Conservation (phyloP, 192 early-diverging fungal species). For the Piromyces finnis region DNA sequence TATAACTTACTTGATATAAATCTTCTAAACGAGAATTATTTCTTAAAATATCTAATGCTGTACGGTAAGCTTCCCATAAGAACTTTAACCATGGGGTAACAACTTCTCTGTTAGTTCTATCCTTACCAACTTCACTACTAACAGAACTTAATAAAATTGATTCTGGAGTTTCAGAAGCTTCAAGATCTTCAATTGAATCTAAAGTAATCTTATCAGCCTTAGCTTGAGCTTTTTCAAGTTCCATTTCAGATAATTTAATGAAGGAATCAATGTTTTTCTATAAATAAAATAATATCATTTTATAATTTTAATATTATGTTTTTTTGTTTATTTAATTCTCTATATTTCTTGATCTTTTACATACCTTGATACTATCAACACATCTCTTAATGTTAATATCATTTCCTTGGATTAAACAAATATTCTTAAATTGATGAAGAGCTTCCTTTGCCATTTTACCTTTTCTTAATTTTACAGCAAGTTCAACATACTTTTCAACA, state of each 20-base stretch:
- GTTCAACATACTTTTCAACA: constrained; percentile 79
- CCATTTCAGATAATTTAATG: constrained; percentile 68
- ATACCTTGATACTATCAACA: neutral
- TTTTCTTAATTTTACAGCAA: constrained; percentile 69
- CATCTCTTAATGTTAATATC: neutral
- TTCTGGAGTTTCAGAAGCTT: constrained; percentile 92
- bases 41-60: constrained; percentile 85
- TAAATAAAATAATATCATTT: neutral
- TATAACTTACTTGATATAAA: constrained; percentile 56
- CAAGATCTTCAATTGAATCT: constrained; percentile 79
- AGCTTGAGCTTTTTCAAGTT: constrained; percentile 75
- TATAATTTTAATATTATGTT: too few species aligned
- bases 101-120: constrained; percentile 91
- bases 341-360: neutral
- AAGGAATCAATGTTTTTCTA: constrained; percentile 69
- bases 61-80: constrained; percentile 99
- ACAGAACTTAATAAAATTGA: constrained; percentile 91
- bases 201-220: constrained; percentile 78
- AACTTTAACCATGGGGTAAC: constrained; percentile 99
- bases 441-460: constrained; percentile 89
- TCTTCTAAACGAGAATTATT: constrained; percentile 90
- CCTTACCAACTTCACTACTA: constrained; percentile 80
- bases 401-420: constrained; percentile 17
- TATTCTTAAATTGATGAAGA: constrained; percentile 95
- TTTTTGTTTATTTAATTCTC: neutral